phyloP scores from a whole-genome alignment of 2,329 filamentous ascomycete species.

The Ilyonectria destructans region DNA sequence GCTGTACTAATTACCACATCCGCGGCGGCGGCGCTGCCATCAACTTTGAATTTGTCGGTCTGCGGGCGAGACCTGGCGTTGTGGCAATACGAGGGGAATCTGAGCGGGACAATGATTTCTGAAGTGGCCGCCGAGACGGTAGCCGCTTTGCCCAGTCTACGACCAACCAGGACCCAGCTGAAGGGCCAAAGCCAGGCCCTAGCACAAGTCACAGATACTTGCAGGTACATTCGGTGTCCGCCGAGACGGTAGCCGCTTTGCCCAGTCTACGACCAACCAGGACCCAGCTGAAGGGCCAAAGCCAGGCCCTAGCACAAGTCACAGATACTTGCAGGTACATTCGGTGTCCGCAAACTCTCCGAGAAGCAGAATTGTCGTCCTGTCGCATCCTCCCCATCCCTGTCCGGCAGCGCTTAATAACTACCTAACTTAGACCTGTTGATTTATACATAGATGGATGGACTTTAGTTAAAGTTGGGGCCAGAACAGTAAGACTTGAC shows the following conservation, averaged over 20 bases:
- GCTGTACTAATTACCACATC: not conserved
- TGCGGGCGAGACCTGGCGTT: constrained; percentile 1
- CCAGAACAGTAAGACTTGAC: constrained; percentile 18
- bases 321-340: constrained; percentile 27
- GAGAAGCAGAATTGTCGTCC: constrained; percentile 19
- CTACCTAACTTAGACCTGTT: not conserved
- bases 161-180: constrained; percentile 11
- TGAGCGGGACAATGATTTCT: constrained; percentile 13
- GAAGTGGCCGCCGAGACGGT: constrained; percentile 12
- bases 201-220: constrained; percentile 24
- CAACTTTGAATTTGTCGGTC: not conserved
- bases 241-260: constrained; percentile 5
- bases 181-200: not conserved
- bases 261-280: constrained; percentile 8
- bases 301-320: constrained; percentile 5
- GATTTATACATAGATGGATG: constrained; percentile 12
- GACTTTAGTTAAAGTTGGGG: constrained; percentile 8
- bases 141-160: constrained; percentile 2
- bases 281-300: constrained; percentile 2
- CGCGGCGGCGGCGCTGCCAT: not conserved
- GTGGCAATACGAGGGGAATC: not conserved
- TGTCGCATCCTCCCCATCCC: constrained; percentile 16
- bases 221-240: constrained; percentile 34
- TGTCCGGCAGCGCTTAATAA: constrained; percentile 1
- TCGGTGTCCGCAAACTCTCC: constrained; percentile 38